Conservation (phyloP, 495 filamentous ascomycete genomes). For the Hypoxylon cercidicola region DNA sequence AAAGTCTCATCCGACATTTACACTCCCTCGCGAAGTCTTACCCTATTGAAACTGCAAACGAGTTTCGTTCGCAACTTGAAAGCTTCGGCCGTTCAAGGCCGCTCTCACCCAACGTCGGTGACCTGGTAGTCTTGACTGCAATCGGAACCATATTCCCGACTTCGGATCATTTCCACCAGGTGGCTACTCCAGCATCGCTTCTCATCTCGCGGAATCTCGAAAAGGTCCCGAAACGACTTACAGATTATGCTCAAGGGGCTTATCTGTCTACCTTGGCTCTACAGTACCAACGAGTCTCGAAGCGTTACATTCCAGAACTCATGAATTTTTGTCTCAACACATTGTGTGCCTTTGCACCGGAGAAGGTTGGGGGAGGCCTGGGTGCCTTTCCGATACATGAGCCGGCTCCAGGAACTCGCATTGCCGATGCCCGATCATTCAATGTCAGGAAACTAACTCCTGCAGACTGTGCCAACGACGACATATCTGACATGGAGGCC, state of each 20-base stretch:
- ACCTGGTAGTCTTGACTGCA: constrained; percentile 83
- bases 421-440: constrained; percentile 49
- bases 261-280: constrained; percentile 80
- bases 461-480: constrained; percentile 62
- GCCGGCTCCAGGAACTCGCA: constrained; percentile 63
- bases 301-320: constrained; percentile 88
- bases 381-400: constrained; percentile 73
- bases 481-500: constrained; percentile 47
- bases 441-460: constrained; percentile 55
- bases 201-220: constrained; percentile 86
- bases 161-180: constrained; percentile 94
- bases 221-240: constrained; percentile 68
- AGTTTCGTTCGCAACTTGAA: constrained; percentile 78
- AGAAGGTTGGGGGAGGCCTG: constrained; percentile 53
- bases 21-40: constrained; percentile 88
- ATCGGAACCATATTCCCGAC: constrained; percentile 89
- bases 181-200: constrained; percentile 88
- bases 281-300: constrained; percentile 82
- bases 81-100: constrained; percentile 69
- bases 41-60: constrained; percentile 76
- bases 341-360: constrained; percentile 72
- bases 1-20: constrained; percentile 65
- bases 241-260: constrained; percentile 76
- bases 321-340: constrained; percentile 83
- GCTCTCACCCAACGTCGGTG: constrained; percentile 71